These are phyloP conservation scores for Neoscytalidium dimidiatum DNA, from an alignment of 2,329 filamentous ascomycete species.

Conservation along the genomic window DNA sequence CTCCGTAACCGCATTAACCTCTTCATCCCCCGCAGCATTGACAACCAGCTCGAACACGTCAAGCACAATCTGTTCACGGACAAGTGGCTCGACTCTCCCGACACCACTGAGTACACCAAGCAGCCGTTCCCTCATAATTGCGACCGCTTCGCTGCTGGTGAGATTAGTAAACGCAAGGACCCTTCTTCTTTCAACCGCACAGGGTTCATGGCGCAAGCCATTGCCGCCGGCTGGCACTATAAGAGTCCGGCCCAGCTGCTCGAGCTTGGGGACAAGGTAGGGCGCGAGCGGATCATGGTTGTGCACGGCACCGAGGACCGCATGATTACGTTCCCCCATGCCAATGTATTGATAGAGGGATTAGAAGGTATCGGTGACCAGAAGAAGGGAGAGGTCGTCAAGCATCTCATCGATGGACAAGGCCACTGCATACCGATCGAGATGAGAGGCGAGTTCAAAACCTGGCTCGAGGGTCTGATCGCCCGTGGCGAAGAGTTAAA, in stretches of 20 bases:
- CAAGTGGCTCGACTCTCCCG: conserved; percentile 63
- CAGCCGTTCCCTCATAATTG: conserved; percentile 71
- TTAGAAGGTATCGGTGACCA: conserved; percentile 44
- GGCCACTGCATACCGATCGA: conserved; percentile 78
- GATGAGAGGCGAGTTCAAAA: conserved; percentile 68
- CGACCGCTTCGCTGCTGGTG: conserved; percentile 79
- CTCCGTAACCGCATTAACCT: conserved; percentile 59
- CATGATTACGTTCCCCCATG: conserved; percentile 77
- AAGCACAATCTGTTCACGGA: conserved; percentile 67
- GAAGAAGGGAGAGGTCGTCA: conserved; percentile 51
- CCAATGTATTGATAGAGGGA: conserved; percentile 65
- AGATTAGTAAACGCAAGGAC: conserved; percentile 70
- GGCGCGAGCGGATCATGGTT: conserved; percentile 72
- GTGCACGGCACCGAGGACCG: conserved; percentile 74
- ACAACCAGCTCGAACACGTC: conserved; percentile 65
- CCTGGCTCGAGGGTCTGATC: conserved; percentile 60
- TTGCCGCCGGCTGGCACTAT: conserved; percentile 78
- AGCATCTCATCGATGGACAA: conserved; percentile 66
- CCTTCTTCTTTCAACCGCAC: conserved; percentile 61
- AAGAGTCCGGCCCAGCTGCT: conserved; percentile 69
- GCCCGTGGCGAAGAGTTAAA: conserved; percentile 54
- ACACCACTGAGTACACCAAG: conserved; percentile 45
- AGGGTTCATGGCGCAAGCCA: conserved; percentile 75
- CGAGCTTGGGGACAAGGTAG: conserved; percentile 67
- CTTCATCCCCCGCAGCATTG: conserved; percentile 67